phyloP scores from a whole-genome alignment of 306 rosid genomes.

The Urtica urens region DNA sequence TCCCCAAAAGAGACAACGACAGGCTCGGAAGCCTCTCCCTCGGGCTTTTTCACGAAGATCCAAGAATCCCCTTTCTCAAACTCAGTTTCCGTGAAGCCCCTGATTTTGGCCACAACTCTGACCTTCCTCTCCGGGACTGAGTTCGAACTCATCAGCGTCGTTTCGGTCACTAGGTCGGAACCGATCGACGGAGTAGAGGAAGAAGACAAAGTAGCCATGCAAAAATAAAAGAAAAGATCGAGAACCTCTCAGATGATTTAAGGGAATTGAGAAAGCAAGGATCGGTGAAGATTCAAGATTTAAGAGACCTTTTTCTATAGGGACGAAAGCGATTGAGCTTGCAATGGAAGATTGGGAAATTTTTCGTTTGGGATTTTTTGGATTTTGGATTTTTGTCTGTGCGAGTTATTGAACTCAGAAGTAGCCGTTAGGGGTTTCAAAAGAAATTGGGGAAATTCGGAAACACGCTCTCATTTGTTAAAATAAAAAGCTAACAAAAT shows the following conservation, averaged over 20 bases:
- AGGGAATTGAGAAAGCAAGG: background rate
- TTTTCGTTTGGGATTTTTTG: background rate
- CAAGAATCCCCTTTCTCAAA: constrained; percentile 19
- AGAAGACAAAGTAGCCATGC: constrained; percentile 31
- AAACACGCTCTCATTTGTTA: no score
- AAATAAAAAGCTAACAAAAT: no score
- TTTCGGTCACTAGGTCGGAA: background rate
- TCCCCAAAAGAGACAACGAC: constrained; percentile 47
- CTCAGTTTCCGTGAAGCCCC: constrained; percentile 25
- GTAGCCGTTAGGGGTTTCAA: constrained; percentile 18
- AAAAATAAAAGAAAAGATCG: background rate
- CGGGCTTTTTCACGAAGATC: constrained; percentile 50
- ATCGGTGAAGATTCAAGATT: background rate
- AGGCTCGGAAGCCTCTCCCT: constrained; percentile 26
- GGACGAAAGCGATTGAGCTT: background rate
- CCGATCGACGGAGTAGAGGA: constrained; percentile 12
- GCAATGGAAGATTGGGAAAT: constrained; percentile 4
- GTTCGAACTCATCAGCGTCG: background rate
- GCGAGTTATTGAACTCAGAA: background rate
- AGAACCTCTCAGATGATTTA: background rate
- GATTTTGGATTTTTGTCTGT: background rate
- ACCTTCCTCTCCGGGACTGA: constrained; percentile 25
- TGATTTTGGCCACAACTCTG: constrained; percentile 44
- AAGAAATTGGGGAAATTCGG: no score
- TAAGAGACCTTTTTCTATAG: background rate